A percentile compares a stretch with the other conserved stretches of the same genome.
phyloP scores from a whole-genome alignment of 768 basidiomycete genomes.

The Rhodotorula taiwanensis region DNA sequence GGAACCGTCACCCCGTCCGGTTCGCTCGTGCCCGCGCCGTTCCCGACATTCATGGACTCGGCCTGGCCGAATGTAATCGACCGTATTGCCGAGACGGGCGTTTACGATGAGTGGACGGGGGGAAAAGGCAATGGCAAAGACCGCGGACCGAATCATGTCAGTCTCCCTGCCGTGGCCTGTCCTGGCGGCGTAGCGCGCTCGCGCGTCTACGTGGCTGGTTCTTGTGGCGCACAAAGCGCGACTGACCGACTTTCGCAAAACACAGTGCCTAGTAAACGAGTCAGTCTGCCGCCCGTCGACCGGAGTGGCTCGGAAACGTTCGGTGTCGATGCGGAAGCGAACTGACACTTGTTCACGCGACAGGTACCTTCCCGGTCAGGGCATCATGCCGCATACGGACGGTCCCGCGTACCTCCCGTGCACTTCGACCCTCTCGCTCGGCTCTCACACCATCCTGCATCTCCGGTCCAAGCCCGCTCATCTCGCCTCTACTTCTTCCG shows the following conservation, averaged over 20 bases:
- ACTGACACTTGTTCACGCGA: too few species aligned
- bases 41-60: constrained; percentile 64
- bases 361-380: constrained; percentile 76
- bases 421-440: constrained; percentile 83
- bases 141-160: constrained; percentile 70
- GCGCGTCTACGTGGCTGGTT: too few species aligned
- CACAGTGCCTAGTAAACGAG: constrained; percentile 38
- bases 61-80: constrained; percentile 72
- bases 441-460: constrained; percentile 73
- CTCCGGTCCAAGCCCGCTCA: constrained; percentile 61
- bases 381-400: constrained; percentile 94
- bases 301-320: too few species aligned
- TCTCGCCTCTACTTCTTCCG: constrained; percentile 46
- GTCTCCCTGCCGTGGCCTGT: too few species aligned
- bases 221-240: too few species aligned
- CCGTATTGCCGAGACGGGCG: constrained; percentile 60
- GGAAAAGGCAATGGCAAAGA: constrained; percentile 48
- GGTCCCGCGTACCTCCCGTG: constrained; percentile 79
- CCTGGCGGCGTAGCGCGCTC: too few species aligned
- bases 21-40: constrained; percentile 58
- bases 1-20: constrained; percentile 64
- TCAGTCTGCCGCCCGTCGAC: not conserved
- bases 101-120: constrained; percentile 52
- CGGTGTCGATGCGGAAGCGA: too few species aligned
- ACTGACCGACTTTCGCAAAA: too few species aligned